Evolutionary conservation across 176 grass and related monocot genomes (phyloP).

Genomic region (Melocanna baccifera): DNA sequence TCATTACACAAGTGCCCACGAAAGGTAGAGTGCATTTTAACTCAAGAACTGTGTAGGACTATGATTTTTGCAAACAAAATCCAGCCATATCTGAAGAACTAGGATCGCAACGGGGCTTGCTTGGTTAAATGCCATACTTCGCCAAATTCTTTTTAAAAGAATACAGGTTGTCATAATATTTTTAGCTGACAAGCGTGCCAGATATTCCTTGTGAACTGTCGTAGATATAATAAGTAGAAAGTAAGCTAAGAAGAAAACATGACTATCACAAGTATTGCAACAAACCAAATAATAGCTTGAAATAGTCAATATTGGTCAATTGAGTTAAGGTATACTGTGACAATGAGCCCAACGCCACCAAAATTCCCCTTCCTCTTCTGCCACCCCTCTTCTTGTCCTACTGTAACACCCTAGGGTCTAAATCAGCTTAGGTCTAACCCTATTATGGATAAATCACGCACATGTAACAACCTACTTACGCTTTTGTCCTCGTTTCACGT

Average conservation of each 20-base stretch:
- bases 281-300: background rate
- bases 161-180: no score
- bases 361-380: no score
- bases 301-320: background rate
- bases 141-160: background rate
- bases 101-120: background rate
- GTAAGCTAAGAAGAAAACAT: no score
- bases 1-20: conserved; percentile 8
- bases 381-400: no score
- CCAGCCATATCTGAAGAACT: background rate
- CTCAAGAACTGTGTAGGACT: background rate
- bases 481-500: no score
- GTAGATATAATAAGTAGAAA: no score
- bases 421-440: no score
- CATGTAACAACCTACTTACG: no score
- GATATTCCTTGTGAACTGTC: no score
- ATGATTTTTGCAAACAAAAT: background rate
- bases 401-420: no score
- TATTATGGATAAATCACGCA: no score
- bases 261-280: background rate
- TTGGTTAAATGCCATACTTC: background rate
- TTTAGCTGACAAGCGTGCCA: no score
- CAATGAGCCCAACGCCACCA: background rate
- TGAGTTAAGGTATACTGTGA: background rate
- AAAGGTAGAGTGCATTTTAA: background rate